Conservation (phyloP, 192 early-diverging fungal species). For the Coemansia guatemalensis region DNA sequence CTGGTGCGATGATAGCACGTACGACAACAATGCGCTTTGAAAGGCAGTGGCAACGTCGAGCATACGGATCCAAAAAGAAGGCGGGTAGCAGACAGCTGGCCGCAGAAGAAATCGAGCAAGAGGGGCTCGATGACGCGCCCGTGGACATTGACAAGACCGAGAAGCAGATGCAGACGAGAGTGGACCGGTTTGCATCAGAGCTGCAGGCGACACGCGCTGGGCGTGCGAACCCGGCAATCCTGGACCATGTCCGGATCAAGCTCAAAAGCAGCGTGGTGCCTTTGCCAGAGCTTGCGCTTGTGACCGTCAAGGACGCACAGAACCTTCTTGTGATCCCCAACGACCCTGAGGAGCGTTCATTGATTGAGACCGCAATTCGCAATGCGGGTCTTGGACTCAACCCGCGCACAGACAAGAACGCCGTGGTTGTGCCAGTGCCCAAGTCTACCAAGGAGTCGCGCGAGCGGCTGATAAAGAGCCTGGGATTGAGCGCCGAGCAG, state of each 20-base stretch:
- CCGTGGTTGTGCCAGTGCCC: slow-evolving; percentile 76
- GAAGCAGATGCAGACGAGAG: slow-evolving; percentile 57
- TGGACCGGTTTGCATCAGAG: slow-evolving; percentile 65
- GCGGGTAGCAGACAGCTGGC: slow-evolving; percentile 26
- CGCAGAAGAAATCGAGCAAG: slow-evolving; percentile 21
- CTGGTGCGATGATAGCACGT: background rate
- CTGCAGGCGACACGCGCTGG: slow-evolving; percentile 65
- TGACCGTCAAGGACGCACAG: slow-evolving; percentile 81
- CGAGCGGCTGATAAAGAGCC: slow-evolving; percentile 66
- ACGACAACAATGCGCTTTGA: background rate
- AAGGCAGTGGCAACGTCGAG: slow-evolving; percentile 16
- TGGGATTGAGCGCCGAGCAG: slow-evolving; percentile 62
- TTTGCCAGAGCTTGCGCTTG: slow-evolving; percentile 68
- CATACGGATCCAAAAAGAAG: slow-evolving; percentile 53
- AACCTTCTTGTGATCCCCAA: slow-evolving; percentile 77
- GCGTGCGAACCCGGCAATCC: slow-evolving; percentile 73
- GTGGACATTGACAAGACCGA: slow-evolving; percentile 63
- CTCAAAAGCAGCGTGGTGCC: slow-evolving; percentile 57
- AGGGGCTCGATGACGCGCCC: slow-evolving; percentile 33
- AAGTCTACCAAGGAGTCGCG: slow-evolving; percentile 80
- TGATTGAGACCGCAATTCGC: slow-evolving; percentile 77
- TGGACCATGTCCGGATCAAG: slow-evolving; percentile 67
- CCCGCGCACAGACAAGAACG: slow-evolving; percentile 70
- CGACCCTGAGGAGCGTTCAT: slow-evolving; percentile 63
- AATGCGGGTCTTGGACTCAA: slow-evolving; percentile 76